phyloP scores from a whole-genome alignment of 495 filamentous ascomycete species.

The Aeminium ludgeri region DNA sequence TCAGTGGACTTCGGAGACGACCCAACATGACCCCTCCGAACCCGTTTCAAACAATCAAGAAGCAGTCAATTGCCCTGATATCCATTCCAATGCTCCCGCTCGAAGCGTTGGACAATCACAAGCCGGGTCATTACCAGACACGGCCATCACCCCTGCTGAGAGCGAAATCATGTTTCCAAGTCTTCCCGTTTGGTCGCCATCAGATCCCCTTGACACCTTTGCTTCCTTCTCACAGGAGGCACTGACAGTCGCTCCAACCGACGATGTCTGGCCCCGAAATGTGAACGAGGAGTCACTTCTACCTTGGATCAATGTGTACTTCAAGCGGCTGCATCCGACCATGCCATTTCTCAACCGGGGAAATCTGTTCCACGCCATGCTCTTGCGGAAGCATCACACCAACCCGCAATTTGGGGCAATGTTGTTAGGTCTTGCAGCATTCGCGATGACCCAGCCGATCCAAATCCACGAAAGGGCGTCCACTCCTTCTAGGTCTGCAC shows the following conservation, averaged over 20 bases:
- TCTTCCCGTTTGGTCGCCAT: not conserved
- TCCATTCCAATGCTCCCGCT: not conserved
- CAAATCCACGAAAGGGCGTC: constrained; percentile 1
- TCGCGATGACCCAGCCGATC: constrained; percentile 2
- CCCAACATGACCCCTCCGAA: not conserved
- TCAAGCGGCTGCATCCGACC: constrained; percentile 1
- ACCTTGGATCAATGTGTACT: constrained; percentile 2
- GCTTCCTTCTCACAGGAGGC: not conserved
- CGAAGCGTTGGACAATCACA: not conserved
- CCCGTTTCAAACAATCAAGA: not conserved
- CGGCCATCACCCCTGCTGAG: not conserved
- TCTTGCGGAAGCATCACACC: not conserved
- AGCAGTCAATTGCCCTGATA: not conserved
- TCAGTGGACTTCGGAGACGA: no score
- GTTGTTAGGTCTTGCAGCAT: not conserved
- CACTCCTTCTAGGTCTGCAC: not conserved
- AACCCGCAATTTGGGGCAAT: not conserved
- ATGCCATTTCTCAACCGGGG: not conserved
- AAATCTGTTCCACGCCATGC: not conserved
- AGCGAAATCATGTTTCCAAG: constrained; percentile 3
- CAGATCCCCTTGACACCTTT: not conserved
- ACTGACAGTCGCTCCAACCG: not conserved
- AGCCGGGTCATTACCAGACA: no score
- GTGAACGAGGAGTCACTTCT: constrained; percentile 1
- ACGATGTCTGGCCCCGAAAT: not conserved